A percentile compares a stretch with the other conserved stretches of the same genome.
Evolutionary conservation across 176 grass and related monocot species (phyloP).

Genomic region (Saccharum officinarum): DNA sequence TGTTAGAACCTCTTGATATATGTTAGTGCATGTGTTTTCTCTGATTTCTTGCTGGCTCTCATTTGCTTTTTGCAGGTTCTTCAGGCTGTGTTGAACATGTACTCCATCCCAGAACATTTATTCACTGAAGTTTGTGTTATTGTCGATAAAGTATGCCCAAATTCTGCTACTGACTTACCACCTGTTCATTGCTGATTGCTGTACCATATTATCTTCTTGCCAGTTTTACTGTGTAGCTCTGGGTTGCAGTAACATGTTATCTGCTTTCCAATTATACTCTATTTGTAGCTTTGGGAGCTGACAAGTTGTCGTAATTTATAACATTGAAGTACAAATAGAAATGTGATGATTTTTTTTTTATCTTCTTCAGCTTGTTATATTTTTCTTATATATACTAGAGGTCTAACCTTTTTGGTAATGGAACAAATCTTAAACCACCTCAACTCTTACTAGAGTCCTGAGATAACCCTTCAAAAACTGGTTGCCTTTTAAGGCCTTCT

Average conservation of each 20-base stretch:
- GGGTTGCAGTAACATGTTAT: not conserved
- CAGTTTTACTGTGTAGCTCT: too few species aligned
- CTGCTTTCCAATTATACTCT: not conserved
- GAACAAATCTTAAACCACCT: not conserved
- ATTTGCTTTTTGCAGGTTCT: slow-evolving; percentile 65
- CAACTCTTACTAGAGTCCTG: not conserved
- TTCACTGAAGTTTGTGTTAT: slow-evolving; percentile 76
- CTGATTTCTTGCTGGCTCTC: slow-evolving; percentile 12
- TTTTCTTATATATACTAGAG: not conserved
- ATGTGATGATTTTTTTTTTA: not conserved
- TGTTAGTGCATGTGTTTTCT: slow-evolving; percentile 8
- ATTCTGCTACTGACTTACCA: not conserved
- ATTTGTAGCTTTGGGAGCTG: slow-evolving; percentile 3
- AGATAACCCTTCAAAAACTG: not conserved
- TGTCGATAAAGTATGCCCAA: slow-evolving; percentile 71
- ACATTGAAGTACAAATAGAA: not conserved
- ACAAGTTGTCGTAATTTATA: not conserved
- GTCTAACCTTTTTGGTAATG: not conserved
- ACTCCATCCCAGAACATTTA: slow-evolving; percentile 67
- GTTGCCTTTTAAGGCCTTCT: not conserved
- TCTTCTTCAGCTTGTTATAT: not conserved
- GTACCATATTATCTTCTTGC: too few species aligned
- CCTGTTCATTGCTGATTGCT: not conserved
- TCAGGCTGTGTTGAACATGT: slow-evolving; percentile 70
- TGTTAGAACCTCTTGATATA: not conserved